Conservation (phyloP, 768 basidiomycete genomes). For the Candolleomyces efflorescens region DNA sequence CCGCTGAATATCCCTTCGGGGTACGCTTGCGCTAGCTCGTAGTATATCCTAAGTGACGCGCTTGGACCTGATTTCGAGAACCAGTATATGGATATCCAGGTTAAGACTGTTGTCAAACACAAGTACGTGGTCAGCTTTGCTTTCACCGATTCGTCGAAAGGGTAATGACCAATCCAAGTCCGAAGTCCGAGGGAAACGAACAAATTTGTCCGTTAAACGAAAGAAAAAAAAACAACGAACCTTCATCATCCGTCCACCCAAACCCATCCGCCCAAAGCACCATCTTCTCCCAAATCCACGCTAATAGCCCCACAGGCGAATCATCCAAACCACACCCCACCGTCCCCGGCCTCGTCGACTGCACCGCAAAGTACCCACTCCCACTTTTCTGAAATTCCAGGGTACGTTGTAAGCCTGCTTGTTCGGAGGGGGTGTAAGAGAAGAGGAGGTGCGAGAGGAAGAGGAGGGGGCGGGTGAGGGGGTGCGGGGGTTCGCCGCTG, state of each 20-base stretch:
- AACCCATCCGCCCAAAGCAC: conserved; percentile 44
- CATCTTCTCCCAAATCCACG: conserved; percentile 51
- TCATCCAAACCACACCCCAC: conserved; percentile 50
- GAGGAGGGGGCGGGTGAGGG: conserved; percentile 8
- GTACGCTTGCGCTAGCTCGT: conserved; percentile 32
- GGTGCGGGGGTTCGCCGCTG: conserved; percentile 7
- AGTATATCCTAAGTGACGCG: conserved; percentile 57
- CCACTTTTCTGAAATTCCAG: conserved; percentile 21
- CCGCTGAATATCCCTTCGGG: conserved; percentile 1
- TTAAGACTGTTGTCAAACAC: conserved; percentile 37
- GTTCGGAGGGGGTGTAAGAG: conserved; percentile 18
- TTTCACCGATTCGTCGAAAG: too few species aligned
- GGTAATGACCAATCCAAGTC: too few species aligned
- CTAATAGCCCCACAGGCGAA: conserved; percentile 50
- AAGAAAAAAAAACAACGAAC: conserved; percentile 11
- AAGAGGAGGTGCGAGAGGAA: conserved; percentile 12
- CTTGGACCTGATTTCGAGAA: conserved; percentile 57
- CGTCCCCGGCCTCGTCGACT: conserved; percentile 45
- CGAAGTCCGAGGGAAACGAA: too few species aligned
- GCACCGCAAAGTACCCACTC: conserved; percentile 32
- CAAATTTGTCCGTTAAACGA: too few species aligned
- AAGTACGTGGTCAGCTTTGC: too few species aligned
- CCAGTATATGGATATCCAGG: conserved; percentile 54
- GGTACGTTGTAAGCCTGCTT: conserved; percentile 23
- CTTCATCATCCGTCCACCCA: conserved; percentile 53